Evolutionary conservation across 176 grass and related monocot genomes (phyloP), one percentile per base, ranked within the genome.

Genomic region (Cenchrus fungigraminus): DNA sequence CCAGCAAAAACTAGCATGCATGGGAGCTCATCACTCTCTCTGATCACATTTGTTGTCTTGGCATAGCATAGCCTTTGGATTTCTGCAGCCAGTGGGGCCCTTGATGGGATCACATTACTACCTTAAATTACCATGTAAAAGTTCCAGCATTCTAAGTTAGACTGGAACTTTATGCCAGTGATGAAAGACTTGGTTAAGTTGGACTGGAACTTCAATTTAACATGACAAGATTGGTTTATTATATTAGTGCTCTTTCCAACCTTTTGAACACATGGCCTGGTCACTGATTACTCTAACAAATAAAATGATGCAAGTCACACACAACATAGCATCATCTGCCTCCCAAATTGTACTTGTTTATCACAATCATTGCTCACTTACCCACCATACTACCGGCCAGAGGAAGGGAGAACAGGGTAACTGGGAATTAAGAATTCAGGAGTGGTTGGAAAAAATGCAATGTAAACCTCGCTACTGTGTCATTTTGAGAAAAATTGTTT

Each of bases 51-150:
- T 40, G 37, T 76, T 63, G 77, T 76, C 87, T 60, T 19, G 34
- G 46, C 40, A 17, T n/a, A 82, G 62, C 81, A 69, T 78, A 9
- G 37, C 37, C 19, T 69, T 57, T 19, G 14, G 44, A 69, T 55
- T 14, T 60, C 57, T 54, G 53, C 22, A n/a, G 43, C 70, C 79
- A 15, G 4, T 22, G 8, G 74, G 60, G 1, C 44, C 31, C 43
- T 61, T 25, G 63, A 84, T 74, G 29, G 34, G 62, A 80, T 80
- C 16, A 81, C 75, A 79, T 22, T 74, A 34, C 34, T 34, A 54
- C 6, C 71, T 74, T 54, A 31, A 6, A 31, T 16, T 83, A 68
- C 31, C 15, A 9, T 11, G 57, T 34, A 51, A 34, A 34, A 42
- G 3, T 69, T 70, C n/a, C 11, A 16, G 45, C 47, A 25, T 76